Conservation (phyloP, 371 early-diverging fungal species). For the Mucor indicus region DNA sequence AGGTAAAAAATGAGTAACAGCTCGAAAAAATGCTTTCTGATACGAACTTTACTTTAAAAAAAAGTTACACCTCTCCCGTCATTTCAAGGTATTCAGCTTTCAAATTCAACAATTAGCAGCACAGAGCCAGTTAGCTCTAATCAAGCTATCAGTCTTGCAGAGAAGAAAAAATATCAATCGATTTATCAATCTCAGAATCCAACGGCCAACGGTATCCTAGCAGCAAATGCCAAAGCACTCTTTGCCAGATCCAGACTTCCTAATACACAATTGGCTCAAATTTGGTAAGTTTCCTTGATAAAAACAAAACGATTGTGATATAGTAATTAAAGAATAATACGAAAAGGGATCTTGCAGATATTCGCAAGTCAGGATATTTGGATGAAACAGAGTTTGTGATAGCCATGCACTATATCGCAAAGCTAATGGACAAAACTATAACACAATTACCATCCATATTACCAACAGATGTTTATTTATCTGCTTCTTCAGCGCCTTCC, state of each 20-base stretch:
- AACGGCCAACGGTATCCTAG: constrained; percentile 12
- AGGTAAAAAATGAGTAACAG: constrained; percentile 15
- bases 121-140: neutral
- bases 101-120: neutral
- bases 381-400: constrained; percentile 66
- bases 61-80: constrained; percentile 40
- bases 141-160: constrained; percentile 9
- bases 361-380: constrained; percentile 54
- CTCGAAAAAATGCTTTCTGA: neutral
- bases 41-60: neutral
- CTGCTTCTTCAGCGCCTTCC: constrained; percentile 7
- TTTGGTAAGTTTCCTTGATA: constrained; percentile 31
- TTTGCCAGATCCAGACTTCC: constrained; percentile 25
- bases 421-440: constrained; percentile 59
- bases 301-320: neutral
- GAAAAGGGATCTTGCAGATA: constrained; percentile 57
- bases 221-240: constrained; percentile 13
- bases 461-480: constrained; percentile 11
- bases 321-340: too few species aligned
- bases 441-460: constrained; percentile 19
- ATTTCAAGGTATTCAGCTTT: constrained; percentile 37
- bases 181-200: constrained; percentile 19
- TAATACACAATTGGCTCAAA: constrained; percentile 17
- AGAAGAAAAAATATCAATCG: constrained; percentile 15
- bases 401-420: constrained; percentile 73